Evolutionary conservation across 208 protist genomes (phyloP).

Genomic region (Acanthamoeba culbertsoni): DNA sequence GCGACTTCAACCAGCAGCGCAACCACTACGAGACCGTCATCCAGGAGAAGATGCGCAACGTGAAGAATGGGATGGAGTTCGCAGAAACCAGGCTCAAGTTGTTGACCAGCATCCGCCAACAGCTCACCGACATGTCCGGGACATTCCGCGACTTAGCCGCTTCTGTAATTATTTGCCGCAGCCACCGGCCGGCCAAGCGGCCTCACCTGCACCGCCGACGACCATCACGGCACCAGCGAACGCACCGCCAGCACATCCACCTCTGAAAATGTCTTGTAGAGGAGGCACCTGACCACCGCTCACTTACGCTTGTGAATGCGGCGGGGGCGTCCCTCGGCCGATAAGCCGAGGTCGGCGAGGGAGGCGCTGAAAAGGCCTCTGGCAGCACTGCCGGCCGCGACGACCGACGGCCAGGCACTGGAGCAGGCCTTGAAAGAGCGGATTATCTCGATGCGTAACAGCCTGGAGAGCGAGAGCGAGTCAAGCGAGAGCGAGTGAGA

Average conservation of each 20-base stretch:
- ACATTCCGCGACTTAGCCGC: neutral
- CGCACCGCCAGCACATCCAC: neutral
- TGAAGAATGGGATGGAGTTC: neutral
- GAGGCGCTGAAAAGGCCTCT: neutral
- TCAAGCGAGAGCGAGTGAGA: neutral
- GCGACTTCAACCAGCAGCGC: neutral
- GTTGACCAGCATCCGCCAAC: neutral
- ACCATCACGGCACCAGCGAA: neutral
- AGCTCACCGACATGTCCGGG: neutral
- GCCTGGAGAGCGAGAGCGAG: neutral
- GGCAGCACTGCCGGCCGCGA: neutral
- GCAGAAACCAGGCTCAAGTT: neutral
- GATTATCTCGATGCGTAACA: neutral
- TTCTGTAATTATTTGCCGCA: no score
- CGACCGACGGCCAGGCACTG: neutral
- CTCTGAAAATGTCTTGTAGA: neutral
- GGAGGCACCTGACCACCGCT: neutral
- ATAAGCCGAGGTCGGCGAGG: neutral
- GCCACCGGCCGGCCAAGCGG: neutral
- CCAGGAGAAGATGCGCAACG: neutral
- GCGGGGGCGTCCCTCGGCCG: neutral
- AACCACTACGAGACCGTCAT: neutral
- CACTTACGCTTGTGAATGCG: neutral
- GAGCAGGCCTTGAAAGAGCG: neutral
- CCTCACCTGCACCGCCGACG: neutral